Base-by-base conservation (phyloP, 768 basidiomycete genomes). In the Agrocybe praecox region DNA sequence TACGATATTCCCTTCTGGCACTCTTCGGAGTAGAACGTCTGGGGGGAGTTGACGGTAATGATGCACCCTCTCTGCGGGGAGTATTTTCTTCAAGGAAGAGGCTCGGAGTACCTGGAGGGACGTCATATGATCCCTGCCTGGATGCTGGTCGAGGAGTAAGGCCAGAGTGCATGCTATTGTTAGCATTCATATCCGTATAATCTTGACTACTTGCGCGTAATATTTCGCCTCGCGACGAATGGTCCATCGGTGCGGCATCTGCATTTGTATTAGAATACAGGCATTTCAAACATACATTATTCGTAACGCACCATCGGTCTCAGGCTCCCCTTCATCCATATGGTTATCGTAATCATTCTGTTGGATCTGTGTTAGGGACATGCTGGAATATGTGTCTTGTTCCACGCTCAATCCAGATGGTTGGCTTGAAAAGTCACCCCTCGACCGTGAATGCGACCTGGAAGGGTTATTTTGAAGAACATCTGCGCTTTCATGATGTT, bases 1-100 rank as follows among this genome's bases (percentile, higher is more conserved):
- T 88, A 62, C 78, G 72, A 62, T 85, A 85, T 51, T 83, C 81
- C 14, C 76, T 58, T 56, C 74, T 79, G 10, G 80, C 75, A 26
- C 67, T 68, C 51, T 63, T 72, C 45, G 80, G 74, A 2, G 76
- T 77, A 18, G 70, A 60, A 32, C 59, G 62, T 22, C 55, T 56
- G 5, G 65, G 57, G 24, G 66, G 62, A 11, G 64, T 61, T 8
- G 65, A 60, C 24, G 63, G 55, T 18, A 56, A 49, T 7, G 34
- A 24, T 23, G 50, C 21, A 44, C 26, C 21, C 6, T 58, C 29
- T 32, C n/a, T 17, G n/a, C 7, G 43, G 26, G 55, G 46, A 5
- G 54, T 46, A 19, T 17, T 44, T 2, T 52, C 42, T 55, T 58
- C 33, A n/a, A 42, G 10, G 11, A 26, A 48, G 17, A 29, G 36